Base-by-base conservation (phyloP, 1,139 yeast species). In the Zygosaccharomyces pseudobailii region DNA sequence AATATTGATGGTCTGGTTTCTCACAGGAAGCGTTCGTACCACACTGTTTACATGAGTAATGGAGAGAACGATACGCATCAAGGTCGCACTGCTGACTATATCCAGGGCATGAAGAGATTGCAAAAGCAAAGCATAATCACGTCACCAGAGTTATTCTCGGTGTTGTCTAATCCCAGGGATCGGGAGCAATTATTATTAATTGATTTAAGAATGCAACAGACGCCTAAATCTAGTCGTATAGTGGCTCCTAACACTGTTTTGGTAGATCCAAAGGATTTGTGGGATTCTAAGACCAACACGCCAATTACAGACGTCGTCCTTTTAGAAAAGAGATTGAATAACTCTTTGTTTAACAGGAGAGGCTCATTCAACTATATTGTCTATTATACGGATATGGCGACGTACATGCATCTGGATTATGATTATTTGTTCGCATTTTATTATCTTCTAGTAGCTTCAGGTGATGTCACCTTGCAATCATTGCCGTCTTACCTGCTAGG, bases 181-280 rank as follows among this genome's bases (percentile, higher is more conserved):
- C 53, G 62, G 2, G 39, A 52, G 6, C 57, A 58, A 5, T 55
- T 76, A 4, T 60, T 82, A 42, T 51, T 82, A 8, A 73, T 84
- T 38, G 92, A 85, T 61, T 71, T 76, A 45, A 67, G 92, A 52
- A 69, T 79, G 4, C 59, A 71, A 9, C 71, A 71, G 44, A 77
- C 76, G 32, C 81, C 67, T 54, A 68, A 72, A 27, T 64, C 73
- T 23, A 78, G 80, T 54, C 87, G 81, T 58, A 77, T 84, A 9
- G 73, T 70, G 23, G 68, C 60, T 17, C 66, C 61, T 5, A 74
- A 81, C 48, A 58, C 79, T 3, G 67, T 84, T 4, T 80, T 81
- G 50, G 71, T 85, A 20, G 87, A 82, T 42, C 90, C 92, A 0
- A 59, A 67, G 1, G 41, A 71, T n/a, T 48, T 71, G 32, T 63